Percentiles rank a stretch among this genome's conserved stretches.
These are phyloP conservation scores for Pyronema domesticum DNA, from an alignment of 495 filamentous ascomycete species.

Conservation along the genomic window DNA sequence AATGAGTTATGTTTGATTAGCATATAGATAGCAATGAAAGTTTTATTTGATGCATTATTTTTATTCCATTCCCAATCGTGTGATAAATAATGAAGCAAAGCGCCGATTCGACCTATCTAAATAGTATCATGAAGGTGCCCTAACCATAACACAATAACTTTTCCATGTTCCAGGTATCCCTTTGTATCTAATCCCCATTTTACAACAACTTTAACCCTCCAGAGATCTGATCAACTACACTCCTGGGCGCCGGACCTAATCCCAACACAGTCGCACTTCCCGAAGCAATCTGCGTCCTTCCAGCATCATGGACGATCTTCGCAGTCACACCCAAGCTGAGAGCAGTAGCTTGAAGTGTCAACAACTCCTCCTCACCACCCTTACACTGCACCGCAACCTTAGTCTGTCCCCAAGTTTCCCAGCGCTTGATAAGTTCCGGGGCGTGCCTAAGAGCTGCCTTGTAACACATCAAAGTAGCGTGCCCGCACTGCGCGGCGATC, in stretches of 20 bases:
- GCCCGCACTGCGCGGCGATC: conserved; percentile 90
- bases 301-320: conserved; percentile 83
- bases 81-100: too few species aligned
- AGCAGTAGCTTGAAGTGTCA: conserved; percentile 57
- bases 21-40: too few species aligned
- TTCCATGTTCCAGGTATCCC: background rate
- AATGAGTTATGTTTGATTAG: too few species aligned
- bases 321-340: conserved; percentile 71
- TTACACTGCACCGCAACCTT: conserved; percentile 84
- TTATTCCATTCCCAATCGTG: too few species aligned
- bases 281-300: conserved; percentile 86
- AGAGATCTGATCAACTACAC: conserved; percentile 69
- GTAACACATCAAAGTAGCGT: conserved; percentile 94
- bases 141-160: background rate
- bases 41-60: too few species aligned
- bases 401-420: conserved; percentile 71
- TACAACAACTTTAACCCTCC: conserved; percentile 74
- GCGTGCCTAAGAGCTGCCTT: conserved; percentile 45
- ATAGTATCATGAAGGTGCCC: too few species aligned
- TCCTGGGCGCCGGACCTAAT: conserved; percentile 73
- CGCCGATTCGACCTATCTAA: too few species aligned
- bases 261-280: conserved; percentile 84
- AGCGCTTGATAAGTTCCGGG: conserved; percentile 51
- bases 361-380: conserved; percentile 59
- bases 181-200: conserved; percentile 3